Evolutionary conservation across 148 eudicot species (phyloP), one percentile per base, ranked within the genome.

Genomic region (Chenopodium quinoa): DNA sequence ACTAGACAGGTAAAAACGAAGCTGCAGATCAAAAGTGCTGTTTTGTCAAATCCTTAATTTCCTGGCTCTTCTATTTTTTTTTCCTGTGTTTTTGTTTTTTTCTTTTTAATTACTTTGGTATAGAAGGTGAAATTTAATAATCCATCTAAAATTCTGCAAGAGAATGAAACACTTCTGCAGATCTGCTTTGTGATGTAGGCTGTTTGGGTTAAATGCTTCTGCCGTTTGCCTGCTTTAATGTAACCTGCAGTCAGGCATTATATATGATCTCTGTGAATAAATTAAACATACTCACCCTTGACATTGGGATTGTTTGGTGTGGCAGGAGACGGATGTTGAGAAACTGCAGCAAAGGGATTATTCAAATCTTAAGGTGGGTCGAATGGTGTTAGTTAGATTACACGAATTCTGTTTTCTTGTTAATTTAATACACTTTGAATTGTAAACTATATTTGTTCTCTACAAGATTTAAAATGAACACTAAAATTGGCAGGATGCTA

Each of bases 311-410:
- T 78, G 66, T 76, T 60, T 83, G 82, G 58, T 72, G 22, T 89
- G 72, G 79, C 91, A 97, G 99, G 99, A 97, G 93, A 85, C 97
- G 34, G 99, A 94, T 78, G 92, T 97, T 77, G 99, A 97, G 86
- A 94, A 97, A 87, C 79, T 97, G 85, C 98, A 94, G 82, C 93
- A 94, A 90, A 91, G 99, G 83, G 97, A 97, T 88, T 97, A 97
- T 83, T 73, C 84, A 40, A 94, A 90, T 88, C 89, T 97, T 76
- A 97, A 97, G 97, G 98, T 91, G 78, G 73, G 87, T 83, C 34
- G 25, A 71, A 62, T 40, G 34, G 67, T 80, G 67, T 7, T 44
- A 76, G 77, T 12, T 79, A n/a, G 44, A 68, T 70, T 63, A 23
- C 56, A 25, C n/a, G 73, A 74, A n/a, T 40, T 82, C 75, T 70